Conservation (phyloP, 495 filamentous ascomycete genomes). For the Penicillium arizonense region DNA sequence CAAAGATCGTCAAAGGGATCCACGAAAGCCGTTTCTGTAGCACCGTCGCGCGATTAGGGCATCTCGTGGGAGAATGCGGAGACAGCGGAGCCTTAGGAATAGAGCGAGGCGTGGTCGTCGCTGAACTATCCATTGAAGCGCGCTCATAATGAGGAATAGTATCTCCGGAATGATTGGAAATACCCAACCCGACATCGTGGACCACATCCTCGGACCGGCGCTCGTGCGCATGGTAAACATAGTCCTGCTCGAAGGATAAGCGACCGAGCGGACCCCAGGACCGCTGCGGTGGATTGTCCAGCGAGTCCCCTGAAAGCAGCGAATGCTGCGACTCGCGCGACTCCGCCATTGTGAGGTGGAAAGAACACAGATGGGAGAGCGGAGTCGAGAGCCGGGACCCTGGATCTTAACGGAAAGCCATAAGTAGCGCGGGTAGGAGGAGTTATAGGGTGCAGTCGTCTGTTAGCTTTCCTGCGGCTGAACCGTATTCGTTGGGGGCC, state of each 20-base stretch:
- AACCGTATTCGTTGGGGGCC: neutral
- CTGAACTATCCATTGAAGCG: conserved; percentile 5
- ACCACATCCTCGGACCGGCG: conserved; percentile 20
- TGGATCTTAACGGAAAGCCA: no score
- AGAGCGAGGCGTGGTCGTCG: conserved; percentile 9
- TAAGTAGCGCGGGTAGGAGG: neutral
- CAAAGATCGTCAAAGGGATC: conserved; percentile 55
- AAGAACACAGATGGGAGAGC: neutral
- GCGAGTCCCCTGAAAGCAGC: conserved; percentile 14
- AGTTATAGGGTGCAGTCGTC: neutral
- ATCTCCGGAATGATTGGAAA: conserved; percentile 14
- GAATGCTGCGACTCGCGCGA: conserved; percentile 23
- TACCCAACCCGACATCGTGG: conserved; percentile 22
- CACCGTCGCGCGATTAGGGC: conserved; percentile 21
- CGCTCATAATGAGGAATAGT: conserved; percentile 5
- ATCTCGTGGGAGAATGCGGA: conserved; percentile 9
- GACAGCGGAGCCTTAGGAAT: conserved; percentile 1
- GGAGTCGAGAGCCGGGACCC: neutral
- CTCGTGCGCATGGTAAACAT: conserved; percentile 8
- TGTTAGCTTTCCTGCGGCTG: neutral
- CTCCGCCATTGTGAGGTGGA: conserved; percentile 9
- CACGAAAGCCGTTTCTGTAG: conserved; percentile 47
- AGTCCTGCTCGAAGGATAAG: conserved; percentile 6
- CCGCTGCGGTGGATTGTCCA: conserved; percentile 8
- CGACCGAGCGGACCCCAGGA: conserved; percentile 24